Conservation (phyloP, 2,329 filamentous ascomycete species). For the Pyrenochaeta sp. region DNA sequence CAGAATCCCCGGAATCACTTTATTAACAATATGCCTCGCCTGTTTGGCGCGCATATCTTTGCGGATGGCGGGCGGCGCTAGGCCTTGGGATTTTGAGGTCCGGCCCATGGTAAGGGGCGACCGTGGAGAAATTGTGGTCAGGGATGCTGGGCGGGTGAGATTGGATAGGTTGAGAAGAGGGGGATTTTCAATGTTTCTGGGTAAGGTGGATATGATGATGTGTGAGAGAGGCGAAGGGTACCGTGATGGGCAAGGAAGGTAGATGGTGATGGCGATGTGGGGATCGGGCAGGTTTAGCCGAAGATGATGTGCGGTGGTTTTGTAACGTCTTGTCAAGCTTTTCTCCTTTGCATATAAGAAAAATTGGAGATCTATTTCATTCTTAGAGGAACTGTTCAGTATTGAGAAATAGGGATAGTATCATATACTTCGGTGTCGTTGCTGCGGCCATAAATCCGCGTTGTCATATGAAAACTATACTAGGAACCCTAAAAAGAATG, state of each 20-base stretch:
- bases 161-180: neutral
- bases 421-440: no score
- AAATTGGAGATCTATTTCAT: no score
- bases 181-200: constrained; percentile 4
- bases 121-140: neutral
- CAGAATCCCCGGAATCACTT: constrained; percentile 65
- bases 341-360: no score
- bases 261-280: neutral
- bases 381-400: no score
- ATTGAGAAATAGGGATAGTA: no score
- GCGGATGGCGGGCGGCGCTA: constrained; percentile 47
- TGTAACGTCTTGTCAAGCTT: no score
- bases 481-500: no score
- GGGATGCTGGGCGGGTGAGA: neutral
- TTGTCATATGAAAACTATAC: no score
- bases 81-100: constrained; percentile 43
- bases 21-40: constrained; percentile 66
- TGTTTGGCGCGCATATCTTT: constrained; percentile 58
- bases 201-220: neutral
- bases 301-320: no score
- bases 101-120: constrained; percentile 41
- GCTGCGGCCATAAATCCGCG: no score
- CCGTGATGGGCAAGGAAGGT: constrained; percentile 6
- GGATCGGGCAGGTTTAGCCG: constrained; percentile 9
- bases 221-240: no score